Base-by-base conservation (phyloP, 192 early-diverging fungal species). In the Coemansia sp. region DNA sequence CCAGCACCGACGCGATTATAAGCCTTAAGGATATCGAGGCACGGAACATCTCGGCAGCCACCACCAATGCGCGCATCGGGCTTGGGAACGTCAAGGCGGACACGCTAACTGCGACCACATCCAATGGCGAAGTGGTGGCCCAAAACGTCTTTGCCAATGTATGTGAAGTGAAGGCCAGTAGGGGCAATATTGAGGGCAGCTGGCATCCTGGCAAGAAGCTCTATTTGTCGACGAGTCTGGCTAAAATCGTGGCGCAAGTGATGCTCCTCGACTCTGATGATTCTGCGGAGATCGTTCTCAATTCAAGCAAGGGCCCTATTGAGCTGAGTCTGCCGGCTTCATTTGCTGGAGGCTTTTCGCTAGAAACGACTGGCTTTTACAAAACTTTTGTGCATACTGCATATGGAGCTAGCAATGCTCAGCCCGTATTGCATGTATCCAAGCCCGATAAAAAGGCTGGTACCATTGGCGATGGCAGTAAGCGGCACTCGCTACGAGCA, bases 21-120 rank as follows among this genome's bases (percentile, higher is more conserved):
- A 82, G 79, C 43, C 79, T 82, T 22, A 82, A 82, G 58, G 75
- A 77, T 65, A 58, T 77, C 27, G 51, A 68, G 1, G 74, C 79
- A 20, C 51, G 24, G 14, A 14, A 27, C 4, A 68, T 82, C n/a
- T 41, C 59, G 11, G 74, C 71, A 32, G 43, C 70, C 4, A 82
- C 74, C 1, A 82, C 63, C 27, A 77, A 77, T 47, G 79, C 74
- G 11, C 74, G 79, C 1, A 62, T 82, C 8, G 79, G 79, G 11
- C 54, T 82, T 27, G 75, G 79, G 7, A 82, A 82, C 42, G 65
- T 82, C 54, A 64, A 67, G 29, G 75, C 75, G 9, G 78, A 43
- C 15, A 65, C 64, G 35, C 62, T 81, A 19, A 64, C 60, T n/a
- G 69, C 45, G 19, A 49, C 61, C 20, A 81, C 78, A 19, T 65